Evolutionary conservation across 148 eudicot genomes (phyloP), one percentile per base, ranked within the genome.

Genomic region (Diospyros kaki): DNA sequence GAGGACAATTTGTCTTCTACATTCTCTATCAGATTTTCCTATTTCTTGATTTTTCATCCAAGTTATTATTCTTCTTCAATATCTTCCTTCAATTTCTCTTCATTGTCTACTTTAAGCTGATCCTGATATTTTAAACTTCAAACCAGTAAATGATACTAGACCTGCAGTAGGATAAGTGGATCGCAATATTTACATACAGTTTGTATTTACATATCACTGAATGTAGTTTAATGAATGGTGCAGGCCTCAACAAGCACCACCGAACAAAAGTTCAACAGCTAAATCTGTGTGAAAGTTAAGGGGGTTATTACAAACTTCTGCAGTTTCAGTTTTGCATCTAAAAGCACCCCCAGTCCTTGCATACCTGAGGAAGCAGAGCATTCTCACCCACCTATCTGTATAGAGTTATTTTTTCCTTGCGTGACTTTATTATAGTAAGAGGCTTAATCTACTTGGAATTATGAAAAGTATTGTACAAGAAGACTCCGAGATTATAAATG

Each of bases 171-270:
- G 28, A 28, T 28, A 28, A 28, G 28, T 28, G 28, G 28, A 28
- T 28, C 28, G 28, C 28, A 28, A 28, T 28, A 28, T 28, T 28
- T 28, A 28, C 28, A 28, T 28, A 28, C 28, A 28, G 28, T 28
- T 28, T 28, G 28, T 28, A 28, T 50, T 11, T 39, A 9, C 69
- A 69, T 55, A 14, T 71, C 46, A 60, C 43, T 71, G 43, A 55
- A 43, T 52, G 52, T 42, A 43, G 55, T 8, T 50, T 45, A 64
- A 17, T 17, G 46, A n/a, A 72, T 51, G 50, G 39, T 78, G 82
- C 94, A 90, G 94, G 94, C 84, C 44, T 73, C 94, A 78, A 79
- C 89, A 60, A 90, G 86, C 77, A 78, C 76, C 42, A 41, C 81
- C 38, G 94, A 87, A 17, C 88, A 86, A 72, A 90, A 90, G 66